A percentile compares a stretch with the other conserved stretches of the same genome.
Conservation (phyloP, 2,329 filamentous ascomycete genomes). For the Fusarium stilboides region DNA sequence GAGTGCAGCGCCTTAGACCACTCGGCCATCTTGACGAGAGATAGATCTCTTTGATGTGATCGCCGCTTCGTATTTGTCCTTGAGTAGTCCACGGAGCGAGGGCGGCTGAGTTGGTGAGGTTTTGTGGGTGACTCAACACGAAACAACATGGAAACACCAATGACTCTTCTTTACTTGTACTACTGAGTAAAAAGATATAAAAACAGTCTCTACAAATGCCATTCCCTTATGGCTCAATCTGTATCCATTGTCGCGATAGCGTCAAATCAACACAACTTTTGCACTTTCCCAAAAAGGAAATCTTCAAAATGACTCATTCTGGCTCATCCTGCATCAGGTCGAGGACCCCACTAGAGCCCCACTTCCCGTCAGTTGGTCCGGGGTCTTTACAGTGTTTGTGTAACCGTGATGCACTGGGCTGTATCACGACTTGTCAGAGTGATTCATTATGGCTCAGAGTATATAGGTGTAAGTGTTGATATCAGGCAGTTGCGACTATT, state of each 20-base stretch:
- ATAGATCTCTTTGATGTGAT: neutral
- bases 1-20: conserved; percentile 3
- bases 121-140: no score
- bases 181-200: no score
- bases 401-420: conserved; percentile 23
- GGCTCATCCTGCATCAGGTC: conserved; percentile 47
- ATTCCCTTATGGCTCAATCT: neutral
- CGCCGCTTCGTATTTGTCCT: no score
- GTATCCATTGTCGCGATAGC: neutral
- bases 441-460: conserved; percentile 47
- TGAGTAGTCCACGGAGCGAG: no score
- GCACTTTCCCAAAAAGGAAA: conserved; percentile 34
- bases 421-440: conserved; percentile 40
- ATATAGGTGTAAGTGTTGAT: neutral
- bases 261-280: neutral
- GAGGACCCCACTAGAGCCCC: conserved; percentile 3
- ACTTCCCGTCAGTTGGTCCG: conserved; percentile 9
- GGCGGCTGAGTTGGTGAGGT: no score
- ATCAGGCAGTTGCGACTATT: neutral
- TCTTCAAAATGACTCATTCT: conserved; percentile 54
- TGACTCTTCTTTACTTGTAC: no score
- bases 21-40: conserved; percentile 1
- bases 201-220: no score
- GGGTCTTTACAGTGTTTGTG: conserved; percentile 19
- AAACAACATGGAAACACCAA: no score